A percentile compares a stretch with the other conserved stretches of the same genome.
Evolutionary conservation across 2,329 filamentous ascomycete genomes (phyloP).

Genomic region (Phyllosticta ampelicida): DNA sequence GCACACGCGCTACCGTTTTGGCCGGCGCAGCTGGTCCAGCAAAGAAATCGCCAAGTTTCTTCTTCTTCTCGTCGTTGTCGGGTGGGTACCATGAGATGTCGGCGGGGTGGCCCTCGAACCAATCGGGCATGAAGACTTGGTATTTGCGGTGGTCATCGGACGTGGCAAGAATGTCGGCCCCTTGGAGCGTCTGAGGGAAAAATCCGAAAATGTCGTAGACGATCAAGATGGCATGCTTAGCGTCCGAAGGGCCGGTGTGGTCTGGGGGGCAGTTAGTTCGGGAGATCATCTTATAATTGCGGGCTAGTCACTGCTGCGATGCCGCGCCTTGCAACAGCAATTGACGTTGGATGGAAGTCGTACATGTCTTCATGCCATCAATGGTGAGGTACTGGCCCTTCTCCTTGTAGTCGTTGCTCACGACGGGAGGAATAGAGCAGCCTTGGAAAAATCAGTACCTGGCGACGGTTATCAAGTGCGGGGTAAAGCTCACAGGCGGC

Average conservation of each 20-base stretch:
- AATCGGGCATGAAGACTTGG: constrained; percentile 84
- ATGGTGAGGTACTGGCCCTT: constrained; percentile 50
- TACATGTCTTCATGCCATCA: constrained; percentile 52
- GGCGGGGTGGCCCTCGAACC: constrained; percentile 67
- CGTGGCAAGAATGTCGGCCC: constrained; percentile 51
- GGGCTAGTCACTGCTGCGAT: constrained; percentile 2
- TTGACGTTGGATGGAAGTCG: constrained; percentile 12
- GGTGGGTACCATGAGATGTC: constrained; percentile 52
- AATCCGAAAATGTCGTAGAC: constrained; percentile 55
- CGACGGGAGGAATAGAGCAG: constrained; percentile 41
- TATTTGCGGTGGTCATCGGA: constrained; percentile 60
- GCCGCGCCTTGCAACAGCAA: not conserved
- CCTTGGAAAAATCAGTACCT: constrained; percentile 16
- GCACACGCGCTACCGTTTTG: constrained; percentile 45
- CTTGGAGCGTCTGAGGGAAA: constrained; percentile 52
- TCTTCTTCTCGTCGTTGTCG: constrained; percentile 47
- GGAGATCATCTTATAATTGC: not conserved
- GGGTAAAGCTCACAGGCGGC: constrained; percentile 8
- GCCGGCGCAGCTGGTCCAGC: constrained; percentile 46
- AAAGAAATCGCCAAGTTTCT: constrained; percentile 52
- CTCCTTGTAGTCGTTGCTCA: constrained; percentile 40
- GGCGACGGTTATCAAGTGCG: not conserved
- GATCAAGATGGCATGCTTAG: constrained; percentile 47
- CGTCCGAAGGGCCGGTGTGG: constrained; percentile 44
- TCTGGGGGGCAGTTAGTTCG: constrained; percentile 26